Percentiles rank a stretch among this genome's conserved stretches.
phyloP scores from a whole-genome alignment of 169 alveolate genomes.

The Plasmodium vivax region DNA sequence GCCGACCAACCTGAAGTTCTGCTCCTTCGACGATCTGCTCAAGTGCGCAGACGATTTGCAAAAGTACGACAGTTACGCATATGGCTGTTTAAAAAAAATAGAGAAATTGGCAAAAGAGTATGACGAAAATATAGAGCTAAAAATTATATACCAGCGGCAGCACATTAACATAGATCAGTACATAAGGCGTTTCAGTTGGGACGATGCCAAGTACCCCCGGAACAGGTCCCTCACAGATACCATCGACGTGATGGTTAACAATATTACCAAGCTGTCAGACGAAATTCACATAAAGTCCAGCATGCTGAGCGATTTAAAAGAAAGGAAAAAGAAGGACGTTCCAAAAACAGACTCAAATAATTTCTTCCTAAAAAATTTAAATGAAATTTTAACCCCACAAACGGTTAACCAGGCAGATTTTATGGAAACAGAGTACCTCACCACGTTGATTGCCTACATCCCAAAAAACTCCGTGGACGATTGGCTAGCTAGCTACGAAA shows the following conservation, averaged over 20 bases:
- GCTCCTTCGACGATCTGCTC: conserved; percentile 86
- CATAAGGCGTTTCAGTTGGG: conserved; percentile 89
- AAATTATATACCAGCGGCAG: conserved; percentile 84
- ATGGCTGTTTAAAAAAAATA: conserved; percentile 83
- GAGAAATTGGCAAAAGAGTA: conserved; percentile 81
- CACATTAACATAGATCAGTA: conserved; percentile 84
- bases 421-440: conserved; percentile 87
- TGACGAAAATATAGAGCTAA: conserved; percentile 81
- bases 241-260: conserved; percentile 85
- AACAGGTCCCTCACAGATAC: conserved; percentile 86
- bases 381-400: conserved; percentile 90
- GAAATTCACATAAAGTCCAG: conserved; percentile 87
- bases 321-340: conserved; percentile 72
- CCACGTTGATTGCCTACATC: conserved; percentile 87
- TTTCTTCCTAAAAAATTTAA: conserved; percentile 82
- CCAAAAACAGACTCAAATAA: conserved; percentile 75
- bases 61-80: conserved; percentile 86
- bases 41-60: conserved; percentile 87
- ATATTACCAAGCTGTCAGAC: conserved; percentile 84
- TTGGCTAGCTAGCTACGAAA: conserved; percentile 82
- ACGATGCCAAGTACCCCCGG: conserved; percentile 91
- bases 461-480: conserved; percentile 84
- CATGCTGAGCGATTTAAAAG: conserved; percentile 87
- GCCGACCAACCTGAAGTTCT: conserved; percentile 86
- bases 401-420: conserved; percentile 84